phyloP scores from a whole-genome alignment of 768 basidiomycete genomes.

The Tylopilus balloui region DNA sequence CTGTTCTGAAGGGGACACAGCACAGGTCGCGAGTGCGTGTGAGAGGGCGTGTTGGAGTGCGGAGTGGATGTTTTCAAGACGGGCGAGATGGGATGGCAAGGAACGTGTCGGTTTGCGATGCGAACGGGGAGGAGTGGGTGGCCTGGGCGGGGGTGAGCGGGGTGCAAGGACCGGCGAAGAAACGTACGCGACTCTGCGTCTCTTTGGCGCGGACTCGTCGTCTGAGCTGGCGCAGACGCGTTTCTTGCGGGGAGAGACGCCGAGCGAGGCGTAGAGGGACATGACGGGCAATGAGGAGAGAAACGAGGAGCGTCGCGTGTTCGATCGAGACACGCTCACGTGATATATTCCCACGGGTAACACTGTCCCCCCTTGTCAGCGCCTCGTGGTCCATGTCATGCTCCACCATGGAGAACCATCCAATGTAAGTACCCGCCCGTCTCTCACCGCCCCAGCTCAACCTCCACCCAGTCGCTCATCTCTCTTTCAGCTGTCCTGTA shows the following conservation, averaged over 20 bases:
- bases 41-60: slow-evolving; percentile 79
- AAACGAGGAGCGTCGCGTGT: neutral
- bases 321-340: slow-evolving; percentile 21
- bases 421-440: slow-evolving; percentile 4
- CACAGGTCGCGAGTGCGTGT: slow-evolving; percentile 79
- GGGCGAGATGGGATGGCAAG: slow-evolving; percentile 56
- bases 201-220: slow-evolving; percentile 63
- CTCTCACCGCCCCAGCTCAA: neutral
- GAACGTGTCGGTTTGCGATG: slow-evolving; percentile 17
- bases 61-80: slow-evolving; percentile 60
- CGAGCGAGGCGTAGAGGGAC: slow-evolving; percentile 36
- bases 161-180: slow-evolving; percentile 3
- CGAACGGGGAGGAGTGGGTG: slow-evolving; percentile 57
- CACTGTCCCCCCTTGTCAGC: too few relatives aligned
- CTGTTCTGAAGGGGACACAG: slow-evolving; percentile 71
- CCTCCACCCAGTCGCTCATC: neutral
- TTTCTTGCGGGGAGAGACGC: slow-evolving; percentile 68
- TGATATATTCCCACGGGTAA: slow-evolving; percentile 23
- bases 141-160: slow-evolving; percentile 34
- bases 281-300: neutral
- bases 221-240: slow-evolving; percentile 47
- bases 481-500: slow-evolving; percentile 8
- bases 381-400: neutral
- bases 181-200: slow-evolving; percentile 50
- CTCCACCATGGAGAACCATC: slow-evolving; percentile 16